Base-by-base conservation (phyloP, 208 protist genomes). In the Plasmodiophora brassicae region DNA sequence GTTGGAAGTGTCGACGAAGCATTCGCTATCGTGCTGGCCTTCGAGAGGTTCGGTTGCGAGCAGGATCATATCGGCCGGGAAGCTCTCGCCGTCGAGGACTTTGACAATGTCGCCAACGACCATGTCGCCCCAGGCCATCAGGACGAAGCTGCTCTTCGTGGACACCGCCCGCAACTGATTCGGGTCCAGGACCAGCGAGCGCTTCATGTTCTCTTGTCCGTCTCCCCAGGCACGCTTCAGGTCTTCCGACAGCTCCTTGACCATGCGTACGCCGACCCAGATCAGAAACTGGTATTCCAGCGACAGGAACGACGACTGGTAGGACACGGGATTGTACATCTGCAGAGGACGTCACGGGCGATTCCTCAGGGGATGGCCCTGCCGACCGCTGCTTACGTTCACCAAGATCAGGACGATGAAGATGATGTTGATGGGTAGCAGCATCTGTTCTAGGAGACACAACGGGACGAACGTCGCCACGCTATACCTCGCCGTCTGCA, bases 1-100 rank as follows among this genome's bases (percentile, higher is more conserved):
- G 41, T 78, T 78, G 65, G 65, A 78, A 14, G 65, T 44, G 41
- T 78, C 65, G n/a, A 78, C n/a, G 65, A 78, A 78, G 41, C 65
- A 78, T 32, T 78, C 65, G 5, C 65, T 38, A 38, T 78, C 65
- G n/a, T 32, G n/a, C 41, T 78, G 65, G 41, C 65, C 65, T 32
- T 78, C 65, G 32, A 78, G n/a, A 44, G 65, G 65, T 36, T 78
- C 65, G n/a, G 65, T 78, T 38, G 65, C 65, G 32, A 78, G 65
- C 65, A 78, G n/a, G n/a, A 78, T 38, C 65, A 78, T 78, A 78
- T 78, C 65, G 5, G 65, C 5, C 5, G 65, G 65, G 41, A 78
- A 78, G 5, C 65, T n/a, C n/a, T 78, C 65, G 14, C 65, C 65
- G 41, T 78, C 41, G 32, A 36, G 32, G 32, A 78, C 65, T 32